Evolutionary conservation across 1,284 basidiomycete genomes (phyloP).

Genomic region (Apiotrichum brassicae): DNA sequence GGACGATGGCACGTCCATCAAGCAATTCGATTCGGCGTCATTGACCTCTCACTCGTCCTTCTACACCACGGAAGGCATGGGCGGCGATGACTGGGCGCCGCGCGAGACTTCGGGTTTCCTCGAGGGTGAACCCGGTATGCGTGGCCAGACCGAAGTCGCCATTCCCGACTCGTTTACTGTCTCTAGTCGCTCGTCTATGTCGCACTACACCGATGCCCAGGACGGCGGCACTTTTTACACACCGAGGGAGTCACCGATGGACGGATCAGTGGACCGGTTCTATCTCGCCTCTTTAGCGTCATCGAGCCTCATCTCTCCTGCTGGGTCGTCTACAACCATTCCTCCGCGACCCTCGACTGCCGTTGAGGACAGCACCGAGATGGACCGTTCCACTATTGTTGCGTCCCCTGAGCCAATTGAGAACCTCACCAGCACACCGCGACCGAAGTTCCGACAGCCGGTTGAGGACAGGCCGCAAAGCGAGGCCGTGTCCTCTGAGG

Average conservation of each 20-base stretch:
- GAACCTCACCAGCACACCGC: neutral
- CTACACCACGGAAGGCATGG: conserved; percentile 2
- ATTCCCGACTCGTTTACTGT: conserved; percentile 10
- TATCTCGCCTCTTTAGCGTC: neutral
- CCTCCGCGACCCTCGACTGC: neutral
- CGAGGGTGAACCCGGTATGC: no score
- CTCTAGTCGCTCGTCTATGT: conserved; percentile 9
- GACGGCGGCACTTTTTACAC: neutral
- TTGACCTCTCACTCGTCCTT: conserved; percentile 5
- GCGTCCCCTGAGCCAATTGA: neutral
- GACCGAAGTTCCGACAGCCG: neutral
- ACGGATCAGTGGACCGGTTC: neutral
- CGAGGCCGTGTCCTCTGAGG: neutral
- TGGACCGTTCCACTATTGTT: no score
- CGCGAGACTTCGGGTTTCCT: neutral
- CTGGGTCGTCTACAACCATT: no score
- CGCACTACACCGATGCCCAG: conserved; percentile 13
- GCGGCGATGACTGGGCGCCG: neutral
- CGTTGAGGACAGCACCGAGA: neutral
- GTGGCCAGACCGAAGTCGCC: conserved; percentile 9
- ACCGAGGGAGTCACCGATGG: neutral
- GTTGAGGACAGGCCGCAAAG: neutral
- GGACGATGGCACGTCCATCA: no score
- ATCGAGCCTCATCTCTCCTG: neutral
- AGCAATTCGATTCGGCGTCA: neutral